Base-by-base conservation (phyloP, 2,329 filamentous ascomycete genomes). In the Elsinoe ampelina region DNA sequence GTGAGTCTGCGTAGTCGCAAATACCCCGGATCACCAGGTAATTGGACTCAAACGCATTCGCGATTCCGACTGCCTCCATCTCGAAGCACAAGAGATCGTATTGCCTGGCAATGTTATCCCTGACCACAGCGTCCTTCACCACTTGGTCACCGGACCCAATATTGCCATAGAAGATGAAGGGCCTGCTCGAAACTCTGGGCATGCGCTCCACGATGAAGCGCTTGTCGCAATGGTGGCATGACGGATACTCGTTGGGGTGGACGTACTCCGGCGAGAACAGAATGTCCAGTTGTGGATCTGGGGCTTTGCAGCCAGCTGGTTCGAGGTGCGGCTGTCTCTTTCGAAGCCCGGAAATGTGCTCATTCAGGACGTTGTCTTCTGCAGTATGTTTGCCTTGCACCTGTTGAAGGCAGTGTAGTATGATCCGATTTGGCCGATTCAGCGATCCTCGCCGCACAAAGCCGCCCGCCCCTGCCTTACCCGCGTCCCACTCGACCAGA, bases 111-210 rank as follows among this genome's bases (percentile, higher is more conserved):
- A 58, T 30, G n/a, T 10, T 22, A 19, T 59, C 55, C n/a, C 58
- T 26, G 4, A 26, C 20, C 1, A 1, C 26, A 7, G 55, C 58
- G 35, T 59, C 45, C 32, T 56, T 59, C 7, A 59, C 45, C 5
- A 59, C 13, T 11, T 35, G 65, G 50, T 75, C 68, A 10, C 68
- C 71, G 1, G 71, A 75, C 3, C 65, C 73, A 1, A 76, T 66
- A 0, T 59, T 54, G 0, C 74, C 73, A 35, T 75, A 62, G 43
- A 72, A 69, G 0, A 76, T 20, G 12, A 10, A 12, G 6, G 42
- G 42, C 2, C 13, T 13, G 17, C 10, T 26, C 8, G 10, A 6
- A 5, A 3, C 26, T 11, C 42, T 47, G 11, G 12, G 7, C 2
- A 19, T 13, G 5, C 42, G 17, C 7, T 47, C 19, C 5, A 47